A percentile compares a stretch with the other conserved stretches of the same genome.
Evolutionary conservation across 2,329 filamentous ascomycete species (phyloP).

Genomic region (Helminthosporium solani): DNA sequence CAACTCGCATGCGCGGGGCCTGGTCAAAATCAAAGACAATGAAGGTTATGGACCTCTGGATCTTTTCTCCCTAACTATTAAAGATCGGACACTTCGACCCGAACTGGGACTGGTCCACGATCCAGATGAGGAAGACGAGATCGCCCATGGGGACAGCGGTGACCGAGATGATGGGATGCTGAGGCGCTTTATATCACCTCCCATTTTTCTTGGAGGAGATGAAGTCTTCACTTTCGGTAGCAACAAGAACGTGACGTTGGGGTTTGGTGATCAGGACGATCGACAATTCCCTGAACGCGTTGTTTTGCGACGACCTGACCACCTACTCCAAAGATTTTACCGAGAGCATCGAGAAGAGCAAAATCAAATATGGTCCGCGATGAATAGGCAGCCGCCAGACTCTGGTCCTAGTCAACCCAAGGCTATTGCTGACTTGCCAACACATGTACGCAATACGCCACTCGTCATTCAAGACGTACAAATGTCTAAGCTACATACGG

Average conservation of each 20-base stretch:
- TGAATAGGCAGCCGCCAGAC: conserved; percentile 34
- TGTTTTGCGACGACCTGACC: conserved; percentile 70
- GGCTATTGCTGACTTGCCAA: conserved; percentile 63
- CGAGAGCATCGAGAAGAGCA: conserved; percentile 62
- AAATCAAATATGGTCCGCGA: conserved; percentile 39
- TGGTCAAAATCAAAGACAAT: conserved; percentile 94
- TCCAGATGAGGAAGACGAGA: conserved; percentile 53
- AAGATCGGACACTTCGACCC: conserved; percentile 63
- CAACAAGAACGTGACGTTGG: conserved; percentile 91
- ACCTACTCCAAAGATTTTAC: conserved; percentile 73
- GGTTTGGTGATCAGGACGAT: conserved; percentile 93
- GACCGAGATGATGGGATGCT: conserved; percentile 41
- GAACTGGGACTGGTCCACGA: conserved; percentile 47
- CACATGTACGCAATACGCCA: conserved; percentile 68
- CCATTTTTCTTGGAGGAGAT: conserved; percentile 61
- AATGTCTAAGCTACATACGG: conserved; percentile 90
- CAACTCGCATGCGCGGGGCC: conserved; percentile 64
- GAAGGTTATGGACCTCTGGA: conserved; percentile 96
- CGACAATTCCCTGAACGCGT: conserved; percentile 90
- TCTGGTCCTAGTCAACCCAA: conserved; percentile 28
- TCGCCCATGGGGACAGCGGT: conserved; percentile 44
- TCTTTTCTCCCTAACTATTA: conserved; percentile 84
- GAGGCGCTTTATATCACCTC: conserved; percentile 29
- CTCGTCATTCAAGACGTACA: conserved; percentile 77
- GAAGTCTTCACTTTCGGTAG: conserved; percentile 94